Percentiles rank a stretch among this genome's conserved stretches.
Conservation (phyloP, 257 asterid genomes). For the Dorcoceras hygrometricum region DNA sequence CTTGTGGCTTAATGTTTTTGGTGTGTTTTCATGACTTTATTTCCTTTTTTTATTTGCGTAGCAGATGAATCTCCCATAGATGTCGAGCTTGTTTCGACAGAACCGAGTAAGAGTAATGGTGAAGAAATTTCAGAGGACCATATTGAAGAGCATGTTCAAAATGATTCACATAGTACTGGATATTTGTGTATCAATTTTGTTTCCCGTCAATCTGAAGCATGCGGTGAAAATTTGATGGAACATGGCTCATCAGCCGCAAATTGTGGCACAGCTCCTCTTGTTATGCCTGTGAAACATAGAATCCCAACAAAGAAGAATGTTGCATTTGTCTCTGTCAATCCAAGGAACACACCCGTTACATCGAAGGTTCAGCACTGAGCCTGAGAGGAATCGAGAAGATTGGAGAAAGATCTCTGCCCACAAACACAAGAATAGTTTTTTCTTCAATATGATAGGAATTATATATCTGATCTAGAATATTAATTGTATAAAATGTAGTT, state of each 20-base stretch:
- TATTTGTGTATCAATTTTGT: constrained; percentile 17
- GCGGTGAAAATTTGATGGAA: too few relatives aligned
- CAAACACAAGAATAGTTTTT: constrained; percentile 34
- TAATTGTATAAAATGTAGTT: too few relatives aligned
- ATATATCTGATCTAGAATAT: too few relatives aligned
- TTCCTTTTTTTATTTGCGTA: constrained; percentile 18
- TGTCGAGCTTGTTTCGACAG: constrained; percentile 24
- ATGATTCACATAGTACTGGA: constrained; percentile 22
- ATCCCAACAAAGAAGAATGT: constrained; percentile 40
- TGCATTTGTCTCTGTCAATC: constrained; percentile 66
- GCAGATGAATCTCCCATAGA: constrained; percentile 36
- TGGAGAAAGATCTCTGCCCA: constrained; percentile 34
- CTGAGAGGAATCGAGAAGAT: constrained; percentile 30
- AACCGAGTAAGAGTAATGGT: constrained; percentile 12
- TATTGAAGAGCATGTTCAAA: constrained; percentile 27
- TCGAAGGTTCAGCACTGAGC: constrained; percentile 18
- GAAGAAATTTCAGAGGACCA: constrained; percentile 24
- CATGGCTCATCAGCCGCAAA: constrained; percentile 9
- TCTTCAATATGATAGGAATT: too few relatives aligned
- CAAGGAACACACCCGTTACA: constrained; percentile 39
- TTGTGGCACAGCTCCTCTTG: constrained; percentile 24
- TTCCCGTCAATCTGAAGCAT: constrained; percentile 6
- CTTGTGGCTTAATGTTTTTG: not conserved
- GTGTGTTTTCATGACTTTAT: constrained; percentile 3
- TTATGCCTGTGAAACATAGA: constrained; percentile 29